Evolutionary conservation across 768 basidiomycete genomes (phyloP), one percentile per base, ranked within the genome.

Genomic region (Nidularia pulvinata): DNA sequence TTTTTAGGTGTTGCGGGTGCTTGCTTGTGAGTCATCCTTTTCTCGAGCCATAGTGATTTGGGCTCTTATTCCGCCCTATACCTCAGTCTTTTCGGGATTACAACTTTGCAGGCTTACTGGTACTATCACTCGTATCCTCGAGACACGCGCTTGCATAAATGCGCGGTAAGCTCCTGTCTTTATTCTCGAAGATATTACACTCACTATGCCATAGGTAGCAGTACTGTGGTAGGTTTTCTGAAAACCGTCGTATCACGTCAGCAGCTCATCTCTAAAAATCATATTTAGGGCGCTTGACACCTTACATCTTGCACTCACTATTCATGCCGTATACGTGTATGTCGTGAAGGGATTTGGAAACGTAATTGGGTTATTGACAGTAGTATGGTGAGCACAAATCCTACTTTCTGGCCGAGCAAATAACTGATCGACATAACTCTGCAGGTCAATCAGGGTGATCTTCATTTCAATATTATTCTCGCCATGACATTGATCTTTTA

Each of bases 61-160:
- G 5, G 14, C 9, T 10, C 14, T n/a, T 5, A 30, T n/a, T 19
- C 35, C 10, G n/a, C 3, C 11, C 16, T 35, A 22, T 25, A 11
- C 42, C 10, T 16, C 43, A 77, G 76, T 39, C 54, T 77, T 10
- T 77, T 68, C 39, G 77, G 77, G 16, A 63, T 74, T 49, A 76
- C 69, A 1, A 67, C 68, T 6, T 61, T 74, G 5, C 76, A 77
- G 50, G 57, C 67, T 10, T 74, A 72, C 53, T 66, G 65, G 62
- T 78, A 76, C 57, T 78, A 72, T 50, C 71, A 74, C 46, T 60
- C 68, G 11, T 78, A 66, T 58, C 60, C 62, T 14, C 62, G 64
- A 13, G 77, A 78, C 57, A 65, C 69, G 2, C 47, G 51, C 6
- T 53, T 74, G 22, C 70, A 79, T 58, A 74, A 70, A 56, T 59